Base-by-base conservation (phyloP, 2,329 filamentous ascomycete genomes). In the Neonectria neomacrospora region DNA sequence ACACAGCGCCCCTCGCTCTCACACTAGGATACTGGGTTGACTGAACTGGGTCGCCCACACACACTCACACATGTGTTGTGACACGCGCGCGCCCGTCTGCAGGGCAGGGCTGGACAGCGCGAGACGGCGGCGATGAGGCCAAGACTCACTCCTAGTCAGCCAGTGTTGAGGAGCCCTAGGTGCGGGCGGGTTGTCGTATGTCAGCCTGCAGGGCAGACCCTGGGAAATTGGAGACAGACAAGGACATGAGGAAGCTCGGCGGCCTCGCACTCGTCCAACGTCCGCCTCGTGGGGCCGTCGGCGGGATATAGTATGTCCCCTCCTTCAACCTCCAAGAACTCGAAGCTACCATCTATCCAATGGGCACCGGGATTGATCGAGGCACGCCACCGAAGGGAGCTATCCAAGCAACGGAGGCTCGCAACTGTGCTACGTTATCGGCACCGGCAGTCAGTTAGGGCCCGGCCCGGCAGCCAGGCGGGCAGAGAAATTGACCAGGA, bases 151-250 rank as follows among this genome's bases (percentile, higher is more conserved):
- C n/a, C 37, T 11, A 41, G n/a, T 20, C 37, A 41, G n/a, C 8
- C n/a, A 41, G 16, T 39, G 44, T 26, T 54, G 58, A 50, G 26
- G 41, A 47, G 47, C 47, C 23, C 18, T 42, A 32, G 22, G 55
- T 42, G 51, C 20, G 42, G 50, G 48, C 18, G 51, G 58, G 23
- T 50, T 52, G 44, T 23, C 26, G 44, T n/a, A 41, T 18, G 37
- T 44, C 39, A 45, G 63, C 37, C 54, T 68, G 59, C 68, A 67
- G 67, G 67, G 69, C 54, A 62, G 56, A 67, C 63, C 70, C 67
- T 59, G 53, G 63, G 54, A 61, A 55, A 59, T 66, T 61, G 57
- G 53, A 53, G 50, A 64, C 63, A 69, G 61, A 65, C 67, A 65
- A 62, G 51, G 60, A 10, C n/a, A 34, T 48, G 53, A 50, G 42